phyloP scores from a whole-genome alignment of 139 green algal genomes.

The Tetradesmus obliquus region DNA sequence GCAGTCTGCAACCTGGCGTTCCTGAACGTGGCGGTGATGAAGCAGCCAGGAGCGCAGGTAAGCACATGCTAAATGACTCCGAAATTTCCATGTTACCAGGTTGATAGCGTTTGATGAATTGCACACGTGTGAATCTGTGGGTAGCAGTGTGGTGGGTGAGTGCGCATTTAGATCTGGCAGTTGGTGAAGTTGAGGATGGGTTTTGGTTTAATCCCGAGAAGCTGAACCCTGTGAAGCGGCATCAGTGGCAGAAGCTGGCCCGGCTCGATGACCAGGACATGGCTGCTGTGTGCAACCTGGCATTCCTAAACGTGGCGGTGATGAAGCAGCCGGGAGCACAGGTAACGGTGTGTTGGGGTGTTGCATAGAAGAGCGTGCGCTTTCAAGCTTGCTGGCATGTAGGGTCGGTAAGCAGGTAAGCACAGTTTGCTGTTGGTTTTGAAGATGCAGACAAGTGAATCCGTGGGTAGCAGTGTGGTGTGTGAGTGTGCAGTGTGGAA shows the following conservation, averaged over 20 bases:
- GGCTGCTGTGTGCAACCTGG: slow-evolving; percentile 87
- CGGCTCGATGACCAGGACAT: slow-evolving; percentile 81
- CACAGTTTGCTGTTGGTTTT: too few species aligned
- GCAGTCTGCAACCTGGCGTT: slow-evolving; percentile 89
- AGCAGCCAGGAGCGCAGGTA: slow-evolving; percentile 58
- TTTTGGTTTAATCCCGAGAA: slow-evolving; percentile 77
- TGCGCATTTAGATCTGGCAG: neutral
- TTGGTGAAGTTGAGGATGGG: too few species aligned
- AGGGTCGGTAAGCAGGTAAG: neutral
- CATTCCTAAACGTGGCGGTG: slow-evolving; percentile 90
- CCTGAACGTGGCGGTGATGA: slow-evolving; percentile 90
- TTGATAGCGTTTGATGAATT: neutral
- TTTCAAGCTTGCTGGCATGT: neutral
- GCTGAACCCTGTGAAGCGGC: slow-evolving; percentile 80
- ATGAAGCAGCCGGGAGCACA: slow-evolving; percentile 70
- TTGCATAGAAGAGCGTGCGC: slow-evolving; percentile 38
- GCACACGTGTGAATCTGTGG: neutral
- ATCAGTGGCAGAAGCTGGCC: slow-evolving; percentile 85
- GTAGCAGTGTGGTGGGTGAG: neutral
- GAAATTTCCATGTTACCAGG: neutral
- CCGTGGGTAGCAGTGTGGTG: neutral
- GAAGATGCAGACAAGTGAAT: too few species aligned
- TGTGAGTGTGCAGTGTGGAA: too few species aligned
- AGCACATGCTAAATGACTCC: too few species aligned
- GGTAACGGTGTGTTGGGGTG: slow-evolving; percentile 18